Evolutionary conservation across 2,329 filamentous ascomycete genomes (phyloP).

Genomic region (Trichoderma koningiopsis): DNA sequence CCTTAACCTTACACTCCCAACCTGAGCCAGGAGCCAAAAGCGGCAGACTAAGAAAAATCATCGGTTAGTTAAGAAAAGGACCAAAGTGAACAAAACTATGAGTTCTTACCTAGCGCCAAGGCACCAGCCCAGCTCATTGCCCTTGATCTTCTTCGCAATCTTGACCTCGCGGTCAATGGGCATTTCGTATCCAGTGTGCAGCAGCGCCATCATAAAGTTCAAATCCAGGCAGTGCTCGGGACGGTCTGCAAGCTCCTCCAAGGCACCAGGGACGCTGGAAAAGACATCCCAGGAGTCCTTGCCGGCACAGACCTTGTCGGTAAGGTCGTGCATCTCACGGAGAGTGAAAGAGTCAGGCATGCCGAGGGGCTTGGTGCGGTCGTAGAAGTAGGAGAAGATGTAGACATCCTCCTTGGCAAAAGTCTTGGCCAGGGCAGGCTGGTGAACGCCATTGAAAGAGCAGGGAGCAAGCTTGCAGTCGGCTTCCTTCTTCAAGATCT

Average conservation of each 20-base stretch:
- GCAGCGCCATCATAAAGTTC: conserved; percentile 91
- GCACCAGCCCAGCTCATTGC: conserved; percentile 97
- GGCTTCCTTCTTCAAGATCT: conserved; percentile 84
- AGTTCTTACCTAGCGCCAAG: conserved; percentile 82
- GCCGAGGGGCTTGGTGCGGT: conserved; percentile 88
- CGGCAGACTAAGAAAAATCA: conserved; percentile 64
- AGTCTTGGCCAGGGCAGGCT: conserved; percentile 88
- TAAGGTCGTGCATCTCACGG: conserved; percentile 82
- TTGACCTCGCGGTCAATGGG: conserved; percentile 93
- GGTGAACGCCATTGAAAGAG: conserved; percentile 97
- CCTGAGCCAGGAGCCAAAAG: conserved; percentile 79
- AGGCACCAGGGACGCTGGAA: conserved; percentile 70
- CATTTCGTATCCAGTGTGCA: conserved; percentile 98
- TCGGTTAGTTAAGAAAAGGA: neutral
- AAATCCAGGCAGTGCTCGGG: conserved; percentile 94
- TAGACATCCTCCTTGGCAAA: conserved; percentile 91
- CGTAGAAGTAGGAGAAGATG: conserved; percentile 97
- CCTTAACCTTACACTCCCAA: conserved; percentile 84
- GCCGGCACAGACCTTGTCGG: conserved; percentile 81
- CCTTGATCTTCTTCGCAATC: conserved; percentile 98
- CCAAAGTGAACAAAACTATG: neutral
- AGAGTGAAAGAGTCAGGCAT: conserved; percentile 99
- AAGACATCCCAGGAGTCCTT: conserved; percentile 80
- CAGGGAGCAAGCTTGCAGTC: conserved; percentile 85
- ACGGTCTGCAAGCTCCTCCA: conserved; percentile 77